Percentiles rank a stretch among this genome's conserved stretches.
phyloP scores from a whole-genome alignment of 31 red algal species.

The Porphyra umbilicalis region DNA sequence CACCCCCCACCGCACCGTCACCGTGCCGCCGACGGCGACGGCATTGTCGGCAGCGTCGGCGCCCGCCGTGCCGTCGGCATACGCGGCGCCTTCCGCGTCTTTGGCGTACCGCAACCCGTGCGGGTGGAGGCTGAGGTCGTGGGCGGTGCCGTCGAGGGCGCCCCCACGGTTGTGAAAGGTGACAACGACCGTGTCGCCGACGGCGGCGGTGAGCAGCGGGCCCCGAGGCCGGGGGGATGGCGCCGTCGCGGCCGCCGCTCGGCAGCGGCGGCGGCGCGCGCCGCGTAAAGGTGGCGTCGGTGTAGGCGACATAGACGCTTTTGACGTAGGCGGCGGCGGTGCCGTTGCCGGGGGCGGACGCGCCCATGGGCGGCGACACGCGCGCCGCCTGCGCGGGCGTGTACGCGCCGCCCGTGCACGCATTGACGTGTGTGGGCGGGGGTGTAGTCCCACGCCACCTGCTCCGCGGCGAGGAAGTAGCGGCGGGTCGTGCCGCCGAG shows the following conservation, averaged over 20 bases:
- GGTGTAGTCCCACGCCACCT: constrained; percentile 35
- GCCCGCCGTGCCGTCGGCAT: constrained; percentile 17
- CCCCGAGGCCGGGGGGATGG: constrained; percentile 19
- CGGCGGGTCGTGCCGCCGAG: background rate
- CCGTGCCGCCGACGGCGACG: constrained; percentile 4
- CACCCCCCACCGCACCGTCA: constrained; percentile 20
- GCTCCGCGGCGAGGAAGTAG: constrained; percentile 37
- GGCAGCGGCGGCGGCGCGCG: background rate
- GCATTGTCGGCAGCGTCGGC: constrained; percentile 15
- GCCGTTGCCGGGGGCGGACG: background rate
- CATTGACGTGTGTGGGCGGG: constrained; percentile 1
- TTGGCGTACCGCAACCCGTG: constrained; percentile 39
- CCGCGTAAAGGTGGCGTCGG: constrained; percentile 16
- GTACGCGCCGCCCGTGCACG: background rate
- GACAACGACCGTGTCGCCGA: constrained; percentile 14
- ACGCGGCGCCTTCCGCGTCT: constrained; percentile 26
- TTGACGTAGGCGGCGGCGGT: constrained; percentile 14
- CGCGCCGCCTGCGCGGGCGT: background rate
- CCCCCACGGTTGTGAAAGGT: constrained; percentile 7
- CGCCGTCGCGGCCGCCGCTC: background rate
- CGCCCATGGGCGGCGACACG: background rate
- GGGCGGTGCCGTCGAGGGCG: background rate
- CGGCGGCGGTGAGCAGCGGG: constrained; percentile 32
- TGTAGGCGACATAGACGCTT: constrained; percentile 23
- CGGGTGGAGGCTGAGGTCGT: constrained; percentile 13